phyloP scores from a whole-genome alignment of 2,329 filamentous ascomycete species.

The Helotiales sp. region DNA sequence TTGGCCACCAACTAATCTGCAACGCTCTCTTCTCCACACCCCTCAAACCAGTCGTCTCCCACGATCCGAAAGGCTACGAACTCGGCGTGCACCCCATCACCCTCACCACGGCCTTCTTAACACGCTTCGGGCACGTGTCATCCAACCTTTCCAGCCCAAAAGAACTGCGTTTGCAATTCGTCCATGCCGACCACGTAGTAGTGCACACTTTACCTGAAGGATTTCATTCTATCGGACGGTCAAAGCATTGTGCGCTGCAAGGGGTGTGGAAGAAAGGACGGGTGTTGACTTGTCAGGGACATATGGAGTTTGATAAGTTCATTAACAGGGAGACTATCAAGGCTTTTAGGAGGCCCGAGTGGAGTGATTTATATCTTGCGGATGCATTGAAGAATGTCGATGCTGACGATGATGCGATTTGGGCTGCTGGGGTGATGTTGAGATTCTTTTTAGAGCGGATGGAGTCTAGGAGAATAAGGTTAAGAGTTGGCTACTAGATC shows the following conservation, averaged over 20 bases:
- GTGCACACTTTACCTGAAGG: constrained; percentile 18
- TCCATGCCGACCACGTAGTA: constrained; percentile 46
- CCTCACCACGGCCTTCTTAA: constrained; percentile 36
- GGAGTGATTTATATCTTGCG: constrained; percentile 34
- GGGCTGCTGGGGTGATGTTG: constrained; percentile 43
- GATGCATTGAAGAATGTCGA: constrained; percentile 32
- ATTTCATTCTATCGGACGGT: constrained; percentile 37
- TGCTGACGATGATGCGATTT: constrained; percentile 41
- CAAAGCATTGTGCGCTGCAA: constrained; percentile 45
- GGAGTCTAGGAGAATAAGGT: neutral
- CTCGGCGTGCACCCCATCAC: constrained; percentile 41
- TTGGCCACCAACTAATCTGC: constrained; percentile 50
- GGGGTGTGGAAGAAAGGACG: constrained; percentile 47
- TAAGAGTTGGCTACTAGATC: neutral
- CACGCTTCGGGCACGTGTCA: constrained; percentile 24
- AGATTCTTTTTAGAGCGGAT: constrained; percentile 40
- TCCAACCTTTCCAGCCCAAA: constrained; percentile 10
- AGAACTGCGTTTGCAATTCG: constrained; percentile 45
- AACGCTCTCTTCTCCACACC: constrained; percentile 44
- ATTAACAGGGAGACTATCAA: constrained; percentile 47
- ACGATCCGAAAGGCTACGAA: constrained; percentile 42
- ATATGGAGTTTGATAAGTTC: constrained; percentile 51
- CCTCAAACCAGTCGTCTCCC: constrained; percentile 15
- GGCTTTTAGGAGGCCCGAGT: constrained; percentile 41
- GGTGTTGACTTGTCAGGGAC: constrained; percentile 49